Conservation (phyloP, 1,139 yeast genomes). For the Geotrichum phurueaensis region DNA sequence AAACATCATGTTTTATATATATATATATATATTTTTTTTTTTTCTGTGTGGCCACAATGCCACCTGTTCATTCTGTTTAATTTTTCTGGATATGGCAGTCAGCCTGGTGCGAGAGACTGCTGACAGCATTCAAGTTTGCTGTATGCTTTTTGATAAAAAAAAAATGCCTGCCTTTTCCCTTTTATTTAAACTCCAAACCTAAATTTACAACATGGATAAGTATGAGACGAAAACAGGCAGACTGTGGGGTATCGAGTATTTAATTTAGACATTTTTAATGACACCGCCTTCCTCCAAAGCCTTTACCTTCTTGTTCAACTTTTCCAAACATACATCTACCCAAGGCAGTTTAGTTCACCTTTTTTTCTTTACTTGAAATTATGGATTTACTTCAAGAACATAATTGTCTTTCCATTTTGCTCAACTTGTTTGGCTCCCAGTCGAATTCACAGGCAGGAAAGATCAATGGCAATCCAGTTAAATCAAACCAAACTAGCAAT, state of each 20-base stretch:
- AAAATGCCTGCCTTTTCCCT: neutral
- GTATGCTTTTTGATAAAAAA: neutral
- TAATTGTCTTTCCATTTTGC: neutral
- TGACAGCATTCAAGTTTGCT: neutral
- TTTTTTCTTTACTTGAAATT: neutral
- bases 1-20: neutral
- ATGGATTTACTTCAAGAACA: neutral
- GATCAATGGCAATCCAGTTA: neutral
- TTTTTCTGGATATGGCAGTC: neutral
- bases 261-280: neutral
- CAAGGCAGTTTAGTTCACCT: neutral
- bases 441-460: neutral
- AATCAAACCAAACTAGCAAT: slow-evolving; percentile 19
- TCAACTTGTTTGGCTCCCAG: neutral
- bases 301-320: neutral
- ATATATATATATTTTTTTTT: too few species aligned
- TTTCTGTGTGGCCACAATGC: neutral
- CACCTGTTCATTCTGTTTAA: neutral
- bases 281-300: neutral
- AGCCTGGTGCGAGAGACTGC: neutral
- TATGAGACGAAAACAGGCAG: neutral
- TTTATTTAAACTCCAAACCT: neutral
- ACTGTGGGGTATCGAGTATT: neutral
- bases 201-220: neutral
- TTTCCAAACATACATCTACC: neutral